Evolutionary conservation across 495 filamentous ascomycete genomes (phyloP), one percentile per base, ranked within the genome.

Genomic region (Xylaria palmicola): DNA sequence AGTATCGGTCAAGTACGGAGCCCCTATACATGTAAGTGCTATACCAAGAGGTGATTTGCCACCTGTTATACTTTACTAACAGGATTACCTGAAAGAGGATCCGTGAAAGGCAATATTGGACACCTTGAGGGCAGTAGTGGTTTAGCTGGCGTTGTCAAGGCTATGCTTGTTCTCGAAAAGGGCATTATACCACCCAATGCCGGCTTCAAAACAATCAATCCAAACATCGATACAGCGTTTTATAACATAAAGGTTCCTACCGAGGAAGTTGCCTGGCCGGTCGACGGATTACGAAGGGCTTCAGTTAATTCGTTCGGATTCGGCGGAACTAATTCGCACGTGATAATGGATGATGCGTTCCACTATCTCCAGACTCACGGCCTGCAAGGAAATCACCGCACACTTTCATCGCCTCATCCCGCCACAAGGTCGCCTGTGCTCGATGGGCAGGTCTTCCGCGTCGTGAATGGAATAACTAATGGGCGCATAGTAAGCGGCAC

Each of bases 271-370:
- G 10, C 64, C 6, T 73, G 65, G 68, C 75, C 77, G 29, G 55
- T 4, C 30, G 56, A 62, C 39, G 71, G 70, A 3, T 56, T 75
- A 1, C 73, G 79, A 0, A 73, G 83, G 20, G 70, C 73, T 1
- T 80, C 76, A 3, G 71, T 87, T 13, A 87, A 84, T 56, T 83
- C 75, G 12, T 86, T 83, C 51, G 85, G 86, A 0, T 85, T 78
- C 62, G 86, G 85, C 7, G 85, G 86, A 4, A 69, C 81, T 13
- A 88, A 88, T 63, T 75, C 77, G 0, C 84, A 89, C 60, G 75
- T 72, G 5, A 76, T 88, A 32, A 12, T 88, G 0, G 85, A 88
- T 36, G 74, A 72, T 34, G 68, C 62, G 22, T 49, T 45, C 26
- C 53, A 72, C 49, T 63, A 65, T 57, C 66, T 67, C 15, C 56